phyloP scores from a whole-genome alignment of 2,329 filamentous ascomycete species.

The Claviceps africana region DNA sequence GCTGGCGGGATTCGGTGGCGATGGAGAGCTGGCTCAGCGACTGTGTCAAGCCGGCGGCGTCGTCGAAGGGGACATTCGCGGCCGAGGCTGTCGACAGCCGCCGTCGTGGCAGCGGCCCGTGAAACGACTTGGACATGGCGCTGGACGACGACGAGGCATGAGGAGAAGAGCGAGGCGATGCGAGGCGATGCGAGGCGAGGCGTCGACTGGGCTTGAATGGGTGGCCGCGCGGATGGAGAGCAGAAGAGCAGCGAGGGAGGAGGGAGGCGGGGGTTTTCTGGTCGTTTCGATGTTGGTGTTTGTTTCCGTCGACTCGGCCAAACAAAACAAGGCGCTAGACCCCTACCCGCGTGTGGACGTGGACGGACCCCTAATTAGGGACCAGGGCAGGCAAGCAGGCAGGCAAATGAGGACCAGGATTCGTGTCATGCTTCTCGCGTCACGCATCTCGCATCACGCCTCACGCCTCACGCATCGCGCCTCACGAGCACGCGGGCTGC shows the following conservation, averaged over 20 bases:
- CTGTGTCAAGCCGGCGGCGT: constrained; percentile 22
- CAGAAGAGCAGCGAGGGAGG: no score
- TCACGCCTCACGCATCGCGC: not conserved
- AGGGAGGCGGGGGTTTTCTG: no score
- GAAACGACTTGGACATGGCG: constrained; percentile 2
- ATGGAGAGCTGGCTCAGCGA: constrained; percentile 33
- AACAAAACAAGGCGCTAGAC: not conserved
- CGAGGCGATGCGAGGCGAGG: no score
- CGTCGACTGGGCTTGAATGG: not conserved
- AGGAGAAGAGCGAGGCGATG: not conserved
- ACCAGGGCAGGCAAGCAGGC: no score
- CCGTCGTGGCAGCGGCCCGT: constrained; percentile 1
- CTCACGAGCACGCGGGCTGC: not conserved
- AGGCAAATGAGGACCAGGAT: no score
- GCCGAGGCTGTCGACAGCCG: not conserved
- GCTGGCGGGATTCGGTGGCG: constrained; percentile 16
- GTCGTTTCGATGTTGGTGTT: no score
- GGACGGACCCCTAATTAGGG: no score
- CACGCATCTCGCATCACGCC: no score
- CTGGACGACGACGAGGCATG: constrained; percentile 3
- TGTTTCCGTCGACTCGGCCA: no score
- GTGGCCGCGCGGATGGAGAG: not conserved
- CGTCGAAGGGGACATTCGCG: constrained; percentile 2
- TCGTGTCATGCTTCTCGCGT: no score
- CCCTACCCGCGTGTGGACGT: not conserved